phyloP scores from a whole-genome alignment of 139 green algal genomes.

The Zygnema cylindricum region DNA sequence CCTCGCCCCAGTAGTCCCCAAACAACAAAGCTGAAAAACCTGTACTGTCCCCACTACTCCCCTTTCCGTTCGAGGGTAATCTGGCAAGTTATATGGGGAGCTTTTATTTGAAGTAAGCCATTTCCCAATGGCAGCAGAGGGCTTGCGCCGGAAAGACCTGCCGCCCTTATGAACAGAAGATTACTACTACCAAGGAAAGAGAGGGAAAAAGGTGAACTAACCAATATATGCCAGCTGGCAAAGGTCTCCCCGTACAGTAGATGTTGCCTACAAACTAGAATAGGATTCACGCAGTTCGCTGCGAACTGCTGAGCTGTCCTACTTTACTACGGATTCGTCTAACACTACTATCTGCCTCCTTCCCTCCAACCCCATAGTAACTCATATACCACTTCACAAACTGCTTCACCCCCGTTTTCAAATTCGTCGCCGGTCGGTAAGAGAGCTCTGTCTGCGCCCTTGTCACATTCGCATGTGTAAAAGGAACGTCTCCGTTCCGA shows the following conservation, averaged over 20 bases:
- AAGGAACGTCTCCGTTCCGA: constrained; percentile 75
- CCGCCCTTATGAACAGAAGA: not conserved
- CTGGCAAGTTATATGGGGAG: too few species aligned
- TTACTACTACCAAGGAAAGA: not conserved
- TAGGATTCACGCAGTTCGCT: not conserved
- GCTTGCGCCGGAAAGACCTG: not conserved
- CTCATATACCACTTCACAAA: constrained; percentile 78
- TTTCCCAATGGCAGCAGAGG: not conserved
- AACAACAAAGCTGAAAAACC: too few species aligned
- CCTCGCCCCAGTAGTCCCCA: too few species aligned
- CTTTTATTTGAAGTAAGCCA: too few species aligned
- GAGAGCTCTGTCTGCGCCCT: constrained; percentile 64
- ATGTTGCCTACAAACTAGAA: not conserved
- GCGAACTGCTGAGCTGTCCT: not conserved
- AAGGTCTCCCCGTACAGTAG: not conserved
- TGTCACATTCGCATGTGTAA: constrained; percentile 80
- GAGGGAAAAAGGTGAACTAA: not conserved
- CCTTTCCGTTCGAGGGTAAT: too few species aligned
- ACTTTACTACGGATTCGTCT: not conserved
- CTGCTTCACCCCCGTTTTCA: constrained; percentile 68
- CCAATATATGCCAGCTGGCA: not conserved
- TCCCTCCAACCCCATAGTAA: constrained; percentile 29
- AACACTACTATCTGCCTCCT: not conserved
- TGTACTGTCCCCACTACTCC: too few species aligned
- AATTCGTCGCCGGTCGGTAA: constrained; percentile 61